phyloP scores from a whole-genome alignment of 129 eudicot genomes.

The Saposhnikovia divaricata region DNA sequence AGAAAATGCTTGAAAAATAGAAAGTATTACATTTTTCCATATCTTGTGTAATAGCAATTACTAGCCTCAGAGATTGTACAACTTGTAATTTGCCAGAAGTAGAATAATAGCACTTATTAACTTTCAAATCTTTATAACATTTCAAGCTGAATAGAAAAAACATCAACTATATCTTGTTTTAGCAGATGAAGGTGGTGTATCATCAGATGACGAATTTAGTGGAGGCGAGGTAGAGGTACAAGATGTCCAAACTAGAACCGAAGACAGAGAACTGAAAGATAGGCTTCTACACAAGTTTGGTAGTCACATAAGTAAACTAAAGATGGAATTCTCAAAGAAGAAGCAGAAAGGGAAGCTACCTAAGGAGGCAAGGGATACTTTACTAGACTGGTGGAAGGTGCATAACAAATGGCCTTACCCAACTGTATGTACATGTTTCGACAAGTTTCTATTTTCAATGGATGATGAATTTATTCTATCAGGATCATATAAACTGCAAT shows the following conservation, averaged over 20 bases:
- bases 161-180: neutral
- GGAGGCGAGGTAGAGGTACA: slow-evolving; percentile 54
- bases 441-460: neutral
- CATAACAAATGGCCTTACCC: slow-evolving; percentile 98
- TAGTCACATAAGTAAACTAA: slow-evolving; percentile 60
- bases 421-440: slow-evolving; percentile 37
- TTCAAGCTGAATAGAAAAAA: neutral
- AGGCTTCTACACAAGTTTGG: slow-evolving; percentile 63
- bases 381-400: slow-evolving; percentile 90
- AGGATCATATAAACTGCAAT: neutral
- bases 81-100: no score
- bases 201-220: slow-evolving; percentile 70
- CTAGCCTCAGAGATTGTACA: no score
- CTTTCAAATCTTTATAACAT: neutral
- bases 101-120: no score
- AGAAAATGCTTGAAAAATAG: neutral
- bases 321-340: slow-evolving; percentile 72
- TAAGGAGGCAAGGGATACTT: slow-evolving; percentile 66
- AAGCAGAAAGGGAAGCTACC: slow-evolving; percentile 93
- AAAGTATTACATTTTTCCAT: neutral
- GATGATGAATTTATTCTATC: neutral
- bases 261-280: slow-evolving; percentile 68
- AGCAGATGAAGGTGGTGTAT: slow-evolving; percentile 32
- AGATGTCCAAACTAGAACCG: slow-evolving; percentile 41
- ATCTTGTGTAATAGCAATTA: no score